phyloP scores from a whole-genome alignment of 2,329 filamentous ascomycete genomes.

The Mollisiaceae sp. region DNA sequence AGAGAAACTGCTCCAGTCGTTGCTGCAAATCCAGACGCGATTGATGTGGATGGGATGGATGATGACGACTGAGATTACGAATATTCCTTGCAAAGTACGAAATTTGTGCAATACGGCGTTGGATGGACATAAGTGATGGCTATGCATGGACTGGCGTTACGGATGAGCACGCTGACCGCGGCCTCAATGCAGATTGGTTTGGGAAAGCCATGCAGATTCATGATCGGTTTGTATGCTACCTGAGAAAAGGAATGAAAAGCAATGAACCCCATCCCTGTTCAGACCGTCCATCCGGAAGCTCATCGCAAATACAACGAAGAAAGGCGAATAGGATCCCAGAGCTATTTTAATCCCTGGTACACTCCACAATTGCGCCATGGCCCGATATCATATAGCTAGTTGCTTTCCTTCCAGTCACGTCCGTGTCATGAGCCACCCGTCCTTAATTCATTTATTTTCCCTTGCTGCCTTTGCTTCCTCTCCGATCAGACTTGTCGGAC shows the following conservation, averaged over 20 bases:
- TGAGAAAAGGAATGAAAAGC: background rate
- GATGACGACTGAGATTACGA: constrained; percentile 20
- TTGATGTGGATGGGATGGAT: constrained; percentile 69
- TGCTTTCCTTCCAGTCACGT: no score
- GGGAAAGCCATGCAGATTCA: background rate
- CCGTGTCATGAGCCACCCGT: no score
- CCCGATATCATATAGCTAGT: no score
- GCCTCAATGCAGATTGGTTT: background rate
- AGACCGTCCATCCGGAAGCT: no score
- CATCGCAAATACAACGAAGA: no score
- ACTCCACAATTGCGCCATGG: no score
- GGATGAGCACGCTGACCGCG: background rate
- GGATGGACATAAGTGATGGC: constrained; percentile 15
- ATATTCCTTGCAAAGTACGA: constrained; percentile 1
- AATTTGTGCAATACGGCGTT: constrained; percentile 11
- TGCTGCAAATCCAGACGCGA: constrained; percentile 80
- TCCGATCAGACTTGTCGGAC: no score
- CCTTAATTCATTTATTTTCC: no score
- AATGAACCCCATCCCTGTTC: background rate
- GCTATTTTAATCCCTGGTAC: no score
- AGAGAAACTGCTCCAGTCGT: constrained; percentile 48
- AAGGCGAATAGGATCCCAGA: no score
- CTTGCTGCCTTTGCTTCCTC: no score
- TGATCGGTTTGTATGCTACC: background rate
- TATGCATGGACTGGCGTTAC: constrained; percentile 12